These are phyloP conservation scores for Heterobasidion irregulare DNA, from an alignment of 1,284 basidiomycete species.

Conservation along the genomic window DNA sequence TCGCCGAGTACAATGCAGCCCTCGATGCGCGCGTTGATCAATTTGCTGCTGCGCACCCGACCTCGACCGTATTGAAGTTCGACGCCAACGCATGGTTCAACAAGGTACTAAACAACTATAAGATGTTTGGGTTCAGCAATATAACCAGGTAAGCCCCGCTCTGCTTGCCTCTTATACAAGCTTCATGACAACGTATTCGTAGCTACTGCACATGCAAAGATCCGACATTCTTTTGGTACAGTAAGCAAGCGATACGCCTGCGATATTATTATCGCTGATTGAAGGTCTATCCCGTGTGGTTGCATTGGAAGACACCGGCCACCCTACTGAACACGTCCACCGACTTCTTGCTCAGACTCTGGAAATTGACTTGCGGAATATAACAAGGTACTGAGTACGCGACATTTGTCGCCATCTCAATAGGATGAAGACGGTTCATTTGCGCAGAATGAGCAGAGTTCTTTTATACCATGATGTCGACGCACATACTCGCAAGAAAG, in stretches of 20 bases:
- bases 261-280: not conserved
- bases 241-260: slow-evolving; percentile 22
- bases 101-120: slow-evolving; percentile 31
- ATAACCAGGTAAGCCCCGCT: slow-evolving; percentile 32
- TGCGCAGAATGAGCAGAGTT: no score
- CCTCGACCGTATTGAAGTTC: slow-evolving; percentile 35
- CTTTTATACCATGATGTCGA: no score
- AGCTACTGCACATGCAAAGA: slow-evolving; percentile 46
- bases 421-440: no score
- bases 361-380: slow-evolving; percentile 24
- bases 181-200: not conserved
- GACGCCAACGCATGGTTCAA: slow-evolving; percentile 45
- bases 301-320: slow-evolving; percentile 29
- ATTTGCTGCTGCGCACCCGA: slow-evolving; percentile 29
- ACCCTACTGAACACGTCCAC: slow-evolving; percentile 44
- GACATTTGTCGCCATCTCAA: no score
- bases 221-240: slow-evolving; percentile 44
- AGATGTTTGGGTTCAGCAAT: slow-evolving; percentile 36
- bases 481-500: no score
- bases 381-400: no score
- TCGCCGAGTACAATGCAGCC: slow-evolving; percentile 32
- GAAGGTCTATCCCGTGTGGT: not conserved
- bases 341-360: slow-evolving; percentile 35
- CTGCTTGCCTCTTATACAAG: not conserved
- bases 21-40: slow-evolving; percentile 24